Evolutionary conservation across 1,139 yeast species (phyloP).

Genomic region (Nakaseomyces delphensis): DNA sequence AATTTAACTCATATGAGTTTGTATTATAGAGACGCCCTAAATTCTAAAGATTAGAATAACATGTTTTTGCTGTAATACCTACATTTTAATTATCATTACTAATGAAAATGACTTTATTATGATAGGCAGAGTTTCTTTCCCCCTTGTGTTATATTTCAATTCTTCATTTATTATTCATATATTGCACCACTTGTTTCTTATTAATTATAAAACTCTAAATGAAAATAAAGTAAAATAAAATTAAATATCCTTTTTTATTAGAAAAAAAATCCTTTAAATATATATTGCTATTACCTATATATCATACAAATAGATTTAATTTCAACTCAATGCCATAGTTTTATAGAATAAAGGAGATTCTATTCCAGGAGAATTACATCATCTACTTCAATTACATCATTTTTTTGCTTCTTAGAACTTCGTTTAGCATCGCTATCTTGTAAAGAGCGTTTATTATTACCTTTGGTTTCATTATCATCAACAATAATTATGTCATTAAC

Average conservation of each 20-base stretch:
- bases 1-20: neutral
- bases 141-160: constrained; percentile 3
- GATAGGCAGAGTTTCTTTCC: neutral
- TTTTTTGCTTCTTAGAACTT: neutral
- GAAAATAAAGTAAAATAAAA: neutral
- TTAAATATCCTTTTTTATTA: neutral
- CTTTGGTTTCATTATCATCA: constrained; percentile 8
- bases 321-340: no score
- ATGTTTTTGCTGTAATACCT: no score
- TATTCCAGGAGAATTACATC: neutral
- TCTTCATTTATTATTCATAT: constrained; percentile 1
- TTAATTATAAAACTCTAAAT: neutral
- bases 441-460: constrained; percentile 1
- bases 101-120: neutral
- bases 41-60: no score
- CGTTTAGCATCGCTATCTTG: neutral
- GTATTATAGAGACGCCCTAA: neutral
- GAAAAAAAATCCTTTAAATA: neutral
- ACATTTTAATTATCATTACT: constrained; percentile 14
- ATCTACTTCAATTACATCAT: neutral
- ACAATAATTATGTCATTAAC: constrained; percentile 9
- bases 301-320: no score
- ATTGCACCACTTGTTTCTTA: neutral
- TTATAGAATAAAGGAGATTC: neutral
- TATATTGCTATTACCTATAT: neutral